A percentile compares a stretch with the other conserved stretches of the same genome.
Evolutionary conservation across 148 eudicot species (phyloP).

Genomic region (Cornus florida): DNA sequence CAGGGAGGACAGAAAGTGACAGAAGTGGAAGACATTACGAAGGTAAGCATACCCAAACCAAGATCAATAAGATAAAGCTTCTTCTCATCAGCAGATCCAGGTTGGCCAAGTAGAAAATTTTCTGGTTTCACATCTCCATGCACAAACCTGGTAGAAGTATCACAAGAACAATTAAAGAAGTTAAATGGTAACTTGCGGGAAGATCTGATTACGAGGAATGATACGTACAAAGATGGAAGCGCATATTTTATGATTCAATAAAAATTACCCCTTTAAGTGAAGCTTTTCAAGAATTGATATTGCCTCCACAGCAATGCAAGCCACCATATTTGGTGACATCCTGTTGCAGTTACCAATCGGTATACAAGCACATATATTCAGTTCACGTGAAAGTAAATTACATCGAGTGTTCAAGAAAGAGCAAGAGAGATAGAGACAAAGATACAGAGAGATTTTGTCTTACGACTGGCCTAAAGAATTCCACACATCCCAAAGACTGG

Average conservation of each 20-base stretch:
- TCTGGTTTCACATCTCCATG: slow-evolving; percentile 98
- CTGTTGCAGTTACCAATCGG: slow-evolving; percentile 36
- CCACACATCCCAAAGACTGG: slow-evolving; percentile 98
- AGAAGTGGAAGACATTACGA: background rate
- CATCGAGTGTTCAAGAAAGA: background rate
- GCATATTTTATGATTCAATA: slow-evolving; percentile 4
- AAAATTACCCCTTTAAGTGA: slow-evolving; percentile 71
- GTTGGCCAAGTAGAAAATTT: slow-evolving; percentile 87
- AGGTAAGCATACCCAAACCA: slow-evolving; percentile 69
- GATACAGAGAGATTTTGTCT: slow-evolving; percentile 20
- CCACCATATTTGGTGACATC: slow-evolving; percentile 90
- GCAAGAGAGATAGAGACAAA: background rate
- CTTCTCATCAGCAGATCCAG: slow-evolving; percentile 81
- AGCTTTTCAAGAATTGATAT: slow-evolving; percentile 93
- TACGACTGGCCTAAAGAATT: slow-evolving; percentile 93
- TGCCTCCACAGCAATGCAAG: slow-evolving; percentile 97
- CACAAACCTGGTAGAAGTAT: slow-evolving; percentile 57
- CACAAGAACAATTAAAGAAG: background rate
- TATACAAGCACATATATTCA: slow-evolving; percentile 2
- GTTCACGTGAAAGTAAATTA: background rate
- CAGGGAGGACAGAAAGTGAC: background rate
- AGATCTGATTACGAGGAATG: background rate
- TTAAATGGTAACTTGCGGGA: background rate
- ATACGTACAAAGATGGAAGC: background rate
- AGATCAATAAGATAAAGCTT: slow-evolving; percentile 94